Base-by-base conservation (phyloP, 2,329 filamentous ascomycete genomes). In the Ophiostoma sp. region DNA sequence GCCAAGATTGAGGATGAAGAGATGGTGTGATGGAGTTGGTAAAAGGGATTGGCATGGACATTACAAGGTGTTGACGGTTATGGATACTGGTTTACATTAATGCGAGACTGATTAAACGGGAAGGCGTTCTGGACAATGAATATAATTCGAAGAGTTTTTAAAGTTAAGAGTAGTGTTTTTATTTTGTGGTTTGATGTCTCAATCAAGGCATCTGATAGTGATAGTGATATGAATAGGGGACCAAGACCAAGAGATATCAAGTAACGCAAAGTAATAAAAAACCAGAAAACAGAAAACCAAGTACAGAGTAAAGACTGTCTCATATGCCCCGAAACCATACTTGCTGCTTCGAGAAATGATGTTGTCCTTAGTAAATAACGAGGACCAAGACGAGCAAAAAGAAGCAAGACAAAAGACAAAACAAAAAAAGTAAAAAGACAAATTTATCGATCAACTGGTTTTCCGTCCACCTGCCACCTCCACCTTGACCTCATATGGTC, bases 401-500 rank as follows among this genome's bases (percentile, higher is more conserved):
- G 22, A n/a, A 59, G 31, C 3, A 39, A 48, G 28, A 57, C 4
- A 63, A 45, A n/a, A 71, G 12, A 39, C 8, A 7, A 61, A 63
- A 61, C 6, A 39, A 17, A 73, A 31, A 1, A 42, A 42, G 11
- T 2, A n/a, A 59, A 19, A 50, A 15, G 1, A 25, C 33, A 39
- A 63, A 64, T n/a, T n/a, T n/a, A n/a, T n/a, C n/a, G n/a, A n/a
- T n/a, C n/a, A n/a, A n/a, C n/a, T n/a, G n/a, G n/a, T n/a, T n/a
- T n/a, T n/a, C n/a, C n/a, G n/a, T n/a, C n/a, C n/a, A n/a, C n/a
- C n/a, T n/a, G n/a, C n/a, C n/a, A n/a, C 6, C 4, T 17, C 7
- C 59, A 52, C n/a, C 11, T 52, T 17, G 1, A 7, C 17, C 19
- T 31, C 39, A 88, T 70, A 90, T 86, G n/a, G 90, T 98, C 84